These are phyloP conservation scores for Xylaria sp. DNA, from an alignment of 2,329 filamentous ascomycete genomes.

Conservation along the genomic window DNA sequence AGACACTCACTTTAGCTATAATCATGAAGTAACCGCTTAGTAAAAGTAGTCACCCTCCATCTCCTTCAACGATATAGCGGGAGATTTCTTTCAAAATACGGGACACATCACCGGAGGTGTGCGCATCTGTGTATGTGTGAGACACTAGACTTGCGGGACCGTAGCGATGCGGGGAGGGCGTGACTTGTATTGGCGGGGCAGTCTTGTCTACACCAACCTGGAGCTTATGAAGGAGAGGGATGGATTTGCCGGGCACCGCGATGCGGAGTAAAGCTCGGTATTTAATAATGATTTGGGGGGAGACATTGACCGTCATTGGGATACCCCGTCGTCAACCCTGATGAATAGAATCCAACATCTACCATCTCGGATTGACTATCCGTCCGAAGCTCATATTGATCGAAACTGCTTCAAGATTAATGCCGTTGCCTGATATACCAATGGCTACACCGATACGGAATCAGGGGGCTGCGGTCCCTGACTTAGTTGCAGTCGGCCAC, in stretches of 20 bases:
- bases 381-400: not conserved
- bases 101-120: not conserved
- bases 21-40: not conserved
- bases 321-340: not conserved
- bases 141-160: slow-evolving; percentile 24
- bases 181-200: slow-evolving; percentile 15
- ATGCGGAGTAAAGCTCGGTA: slow-evolving; percentile 6
- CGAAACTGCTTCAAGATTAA: not conserved
- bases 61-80: not conserved
- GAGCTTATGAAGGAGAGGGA: not conserved
- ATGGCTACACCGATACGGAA: slow-evolving; percentile 21
- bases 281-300: slow-evolving; percentile 19
- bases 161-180: slow-evolving; percentile 10
- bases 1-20: too few species aligned
- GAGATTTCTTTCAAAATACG: slow-evolving; percentile 3
- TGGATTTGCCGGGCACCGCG: not conserved
- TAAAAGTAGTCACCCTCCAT: not conserved
- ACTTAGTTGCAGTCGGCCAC: slow-evolving; percentile 22
- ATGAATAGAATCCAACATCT: slow-evolving; percentile 7
- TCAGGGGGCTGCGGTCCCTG: slow-evolving; percentile 23
- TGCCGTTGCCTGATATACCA: not conserved
- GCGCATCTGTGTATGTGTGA: slow-evolving; percentile 1
- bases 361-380: not conserved
- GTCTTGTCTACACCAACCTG: not conserved
- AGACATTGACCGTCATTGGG: too few species aligned